Evolutionary conservation across 1,139 yeast genomes (phyloP).

Genomic region (Suhomyces taliae): DNA sequence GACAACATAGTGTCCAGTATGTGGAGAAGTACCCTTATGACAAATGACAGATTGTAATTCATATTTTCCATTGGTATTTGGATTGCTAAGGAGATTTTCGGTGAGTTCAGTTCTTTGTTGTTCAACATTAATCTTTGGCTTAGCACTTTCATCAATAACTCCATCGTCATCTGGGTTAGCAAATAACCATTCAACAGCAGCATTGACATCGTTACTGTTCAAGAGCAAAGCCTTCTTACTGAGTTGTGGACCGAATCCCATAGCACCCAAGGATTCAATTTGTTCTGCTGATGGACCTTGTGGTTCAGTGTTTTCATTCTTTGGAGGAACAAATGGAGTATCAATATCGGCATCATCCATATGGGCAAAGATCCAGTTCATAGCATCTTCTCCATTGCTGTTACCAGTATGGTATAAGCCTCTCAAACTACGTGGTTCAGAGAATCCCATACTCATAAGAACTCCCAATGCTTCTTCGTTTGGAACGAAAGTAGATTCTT

Average conservation of each 20-base stretch:
- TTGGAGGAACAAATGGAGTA: conserved; percentile 43
- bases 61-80: conserved; percentile 34
- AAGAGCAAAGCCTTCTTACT: conserved; percentile 69
- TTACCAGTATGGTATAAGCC: conserved; percentile 78
- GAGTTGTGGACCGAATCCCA: conserved; percentile 74
- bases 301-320: background rate
- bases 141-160: conserved; percentile 18
- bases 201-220: conserved; percentile 61
- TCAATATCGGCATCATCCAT: conserved; percentile 85
- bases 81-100: conserved; percentile 11
- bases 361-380: conserved; percentile 89
- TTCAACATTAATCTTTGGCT: conserved; percentile 16
- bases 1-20: conserved; percentile 94
- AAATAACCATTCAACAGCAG: conserved; percentile 90
- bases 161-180: conserved; percentile 71
- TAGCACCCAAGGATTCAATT: conserved; percentile 53
- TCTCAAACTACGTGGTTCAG: conserved; percentile 60
- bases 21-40: conserved; percentile 92
- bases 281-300: conserved; percentile 36
- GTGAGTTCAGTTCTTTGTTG: conserved; percentile 23
- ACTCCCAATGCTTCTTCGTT: conserved; percentile 54
- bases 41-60: conserved; percentile 72
- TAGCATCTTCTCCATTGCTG: conserved; percentile 67
- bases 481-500: conserved; percentile 44
- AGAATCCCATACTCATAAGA: conserved; percentile 85